A percentile compares a stretch with the other conserved stretches of the same genome.
Conservation (phyloP, 805 yeast species). For the Metschnikowia kofuensis region DNA sequence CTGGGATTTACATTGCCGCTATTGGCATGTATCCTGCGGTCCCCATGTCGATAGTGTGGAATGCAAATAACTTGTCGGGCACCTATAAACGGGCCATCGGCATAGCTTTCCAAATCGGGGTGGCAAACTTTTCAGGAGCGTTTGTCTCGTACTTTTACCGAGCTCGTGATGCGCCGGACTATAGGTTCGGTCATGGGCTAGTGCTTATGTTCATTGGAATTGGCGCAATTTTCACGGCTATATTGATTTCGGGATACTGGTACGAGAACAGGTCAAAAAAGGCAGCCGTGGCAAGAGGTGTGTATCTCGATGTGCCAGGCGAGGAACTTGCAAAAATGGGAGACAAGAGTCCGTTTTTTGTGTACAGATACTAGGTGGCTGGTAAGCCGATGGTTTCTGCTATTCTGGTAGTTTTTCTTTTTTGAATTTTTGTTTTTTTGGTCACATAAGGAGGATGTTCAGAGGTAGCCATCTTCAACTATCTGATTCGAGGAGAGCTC, state of each 20-base stretch:
- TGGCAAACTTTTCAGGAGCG: slow-evolving; percentile 39
- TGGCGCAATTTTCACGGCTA: slow-evolving; percentile 17
- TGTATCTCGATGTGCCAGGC: slow-evolving; percentile 23
- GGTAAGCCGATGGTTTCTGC: not conserved
- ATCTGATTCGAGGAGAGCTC: no score
- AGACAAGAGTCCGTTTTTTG: slow-evolving; percentile 39
- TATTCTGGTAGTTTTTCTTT: no score
- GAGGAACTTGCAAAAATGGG: slow-evolving; percentile 35
- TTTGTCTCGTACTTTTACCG: slow-evolving; percentile 33
- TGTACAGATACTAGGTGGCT: slow-evolving; percentile 16
- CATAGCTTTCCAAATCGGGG: slow-evolving; percentile 38
- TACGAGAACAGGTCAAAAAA: slow-evolving; percentile 3
- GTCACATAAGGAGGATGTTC: no score
- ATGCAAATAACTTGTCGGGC: slow-evolving; percentile 35
- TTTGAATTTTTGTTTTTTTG: no score
- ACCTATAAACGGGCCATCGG: slow-evolving; percentile 37
- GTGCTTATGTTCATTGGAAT: slow-evolving; percentile 30
- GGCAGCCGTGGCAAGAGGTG: slow-evolving; percentile 18
- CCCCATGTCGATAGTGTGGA: slow-evolving; percentile 36
- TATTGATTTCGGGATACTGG: not conserved
- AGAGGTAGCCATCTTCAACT: no score
- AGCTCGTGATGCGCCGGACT: slow-evolving; percentile 25
- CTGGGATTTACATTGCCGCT: slow-evolving; percentile 29
- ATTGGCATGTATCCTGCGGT: slow-evolving; percentile 29
- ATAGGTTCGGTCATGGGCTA: slow-evolving; percentile 29